Evolutionary conservation across 768 basidiomycete genomes (phyloP).

Genomic region (Trametes cubensis): DNA sequence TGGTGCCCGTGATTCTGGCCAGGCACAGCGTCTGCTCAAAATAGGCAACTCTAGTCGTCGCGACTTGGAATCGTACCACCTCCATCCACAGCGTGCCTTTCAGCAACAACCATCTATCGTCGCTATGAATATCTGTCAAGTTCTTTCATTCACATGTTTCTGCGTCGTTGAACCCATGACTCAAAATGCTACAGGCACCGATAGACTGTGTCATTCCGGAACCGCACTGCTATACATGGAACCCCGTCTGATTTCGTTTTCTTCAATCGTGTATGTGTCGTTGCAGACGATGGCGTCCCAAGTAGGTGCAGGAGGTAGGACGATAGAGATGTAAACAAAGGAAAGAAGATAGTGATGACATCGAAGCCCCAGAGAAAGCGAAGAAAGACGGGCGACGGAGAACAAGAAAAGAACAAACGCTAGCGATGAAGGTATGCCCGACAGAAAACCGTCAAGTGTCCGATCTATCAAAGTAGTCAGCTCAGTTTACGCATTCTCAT

Average conservation of each 20-base stretch:
- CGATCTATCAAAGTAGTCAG: background rate
- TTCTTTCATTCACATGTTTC: too few species aligned
- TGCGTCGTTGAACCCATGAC: too few species aligned
- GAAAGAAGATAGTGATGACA: constrained; percentile 5
- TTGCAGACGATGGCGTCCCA: constrained; percentile 6
- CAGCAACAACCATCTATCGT: too few species aligned
- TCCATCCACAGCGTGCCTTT: too few species aligned
- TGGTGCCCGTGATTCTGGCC: too few species aligned
- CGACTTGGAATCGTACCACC: too few species aligned
- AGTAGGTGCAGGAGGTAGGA: background rate
- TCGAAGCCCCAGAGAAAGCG: constrained; percentile 17
- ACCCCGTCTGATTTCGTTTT: constrained; percentile 20
- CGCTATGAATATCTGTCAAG: too few species aligned
- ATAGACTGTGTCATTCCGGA: constrained; percentile 15
- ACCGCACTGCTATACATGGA: constrained; percentile 7
- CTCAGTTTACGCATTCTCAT: background rate
- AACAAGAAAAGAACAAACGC: background rate
- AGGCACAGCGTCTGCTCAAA: background rate
- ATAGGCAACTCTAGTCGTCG: background rate
- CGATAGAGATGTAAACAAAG: background rate
- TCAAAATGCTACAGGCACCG: background rate
- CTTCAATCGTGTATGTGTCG: constrained; percentile 15
- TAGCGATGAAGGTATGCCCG: constrained; percentile 11
- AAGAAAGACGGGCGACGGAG: constrained; percentile 1
- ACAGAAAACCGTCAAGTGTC: background rate